phyloP scores from a whole-genome alignment of 495 filamentous ascomycete species.

The Clohesyomyces aquaticus region DNA sequence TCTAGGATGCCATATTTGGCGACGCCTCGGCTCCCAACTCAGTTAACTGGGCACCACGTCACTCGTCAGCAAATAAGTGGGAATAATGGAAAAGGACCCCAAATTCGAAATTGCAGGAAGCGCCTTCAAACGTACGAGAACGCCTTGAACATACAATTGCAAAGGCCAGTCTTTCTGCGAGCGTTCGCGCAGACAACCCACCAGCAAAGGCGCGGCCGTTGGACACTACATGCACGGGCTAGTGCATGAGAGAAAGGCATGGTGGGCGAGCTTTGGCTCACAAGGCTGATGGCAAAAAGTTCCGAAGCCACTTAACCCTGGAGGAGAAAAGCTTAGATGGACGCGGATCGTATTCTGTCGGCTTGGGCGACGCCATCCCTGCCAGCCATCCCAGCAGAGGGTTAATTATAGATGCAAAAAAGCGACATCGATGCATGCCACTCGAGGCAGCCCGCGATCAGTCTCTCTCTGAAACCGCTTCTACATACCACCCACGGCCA shows the following conservation, averaged over 20 bases:
- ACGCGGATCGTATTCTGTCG: slow-evolving; percentile 26
- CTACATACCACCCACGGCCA: background rate
- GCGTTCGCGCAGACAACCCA: too few species aligned
- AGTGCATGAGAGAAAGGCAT: slow-evolving; percentile 20
- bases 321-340: slow-evolving; percentile 29
- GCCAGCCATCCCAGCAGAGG: slow-evolving; percentile 8
- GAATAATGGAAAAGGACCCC: background rate
- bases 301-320: slow-evolving; percentile 22
- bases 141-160: too few species aligned
- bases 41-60: slow-evolving; percentile 1
- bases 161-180: too few species aligned
- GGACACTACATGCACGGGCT: too few species aligned
- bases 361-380: background rate
- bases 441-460: slow-evolving; percentile 7
- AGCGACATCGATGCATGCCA: slow-evolving; percentile 30
- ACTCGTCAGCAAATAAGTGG: slow-evolving; percentile 26
- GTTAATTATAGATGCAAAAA: slow-evolving; percentile 33
- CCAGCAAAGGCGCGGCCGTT: too few species aligned
- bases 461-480: background rate
- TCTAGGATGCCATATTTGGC: background rate
- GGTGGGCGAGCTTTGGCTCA: background rate
- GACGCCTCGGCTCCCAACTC: background rate
- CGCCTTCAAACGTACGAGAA: background rate
- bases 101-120: background rate
- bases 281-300: slow-evolving; percentile 33